These are phyloP conservation scores for Erodium texanum DNA, from an alignment of 441 rosid genomes.

Conservation along the genomic window DNA sequence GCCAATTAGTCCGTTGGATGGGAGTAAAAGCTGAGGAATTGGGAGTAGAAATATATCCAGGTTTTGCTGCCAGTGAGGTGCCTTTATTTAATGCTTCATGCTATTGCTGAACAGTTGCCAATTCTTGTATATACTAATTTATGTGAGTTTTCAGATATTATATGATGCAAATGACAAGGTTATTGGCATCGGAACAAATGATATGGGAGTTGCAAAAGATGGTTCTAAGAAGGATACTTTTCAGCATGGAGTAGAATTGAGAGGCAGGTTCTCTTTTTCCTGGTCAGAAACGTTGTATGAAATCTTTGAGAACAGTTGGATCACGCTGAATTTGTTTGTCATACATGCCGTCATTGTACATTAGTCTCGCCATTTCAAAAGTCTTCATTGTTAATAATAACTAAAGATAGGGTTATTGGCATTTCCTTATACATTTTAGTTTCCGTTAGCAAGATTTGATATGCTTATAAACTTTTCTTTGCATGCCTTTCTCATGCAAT, in stretches of 20 bases:
- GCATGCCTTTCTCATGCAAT: no score
- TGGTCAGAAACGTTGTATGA: background rate
- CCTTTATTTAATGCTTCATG: conserved; percentile 13
- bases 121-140: conserved; percentile 11
- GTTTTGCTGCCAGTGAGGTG: conserved; percentile 94
- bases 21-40: conserved; percentile 89
- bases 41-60: conserved; percentile 95
- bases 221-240: conserved; percentile 79
- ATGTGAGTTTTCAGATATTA: conserved; percentile 43
- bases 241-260: conserved; percentile 71
- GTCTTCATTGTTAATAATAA: background rate
- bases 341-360: background rate
- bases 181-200: conserved; percentile 79
- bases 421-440: no score
- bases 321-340: background rate
- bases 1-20: conserved; percentile 84
- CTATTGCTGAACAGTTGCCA: background rate
- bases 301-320: background rate
- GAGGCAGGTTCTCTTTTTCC: conserved; percentile 34
- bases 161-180: conserved; percentile 56
- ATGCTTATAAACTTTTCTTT: no score
- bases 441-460: no score
- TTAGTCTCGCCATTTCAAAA: background rate
- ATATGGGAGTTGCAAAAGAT: conserved; percentile 93
- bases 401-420: no score